A percentile compares a stretch with the other conserved stretches of the same genome.
These are phyloP conservation scores for Candida boidinii DNA, from an alignment of 805 yeast species.

Conservation along the genomic window DNA sequence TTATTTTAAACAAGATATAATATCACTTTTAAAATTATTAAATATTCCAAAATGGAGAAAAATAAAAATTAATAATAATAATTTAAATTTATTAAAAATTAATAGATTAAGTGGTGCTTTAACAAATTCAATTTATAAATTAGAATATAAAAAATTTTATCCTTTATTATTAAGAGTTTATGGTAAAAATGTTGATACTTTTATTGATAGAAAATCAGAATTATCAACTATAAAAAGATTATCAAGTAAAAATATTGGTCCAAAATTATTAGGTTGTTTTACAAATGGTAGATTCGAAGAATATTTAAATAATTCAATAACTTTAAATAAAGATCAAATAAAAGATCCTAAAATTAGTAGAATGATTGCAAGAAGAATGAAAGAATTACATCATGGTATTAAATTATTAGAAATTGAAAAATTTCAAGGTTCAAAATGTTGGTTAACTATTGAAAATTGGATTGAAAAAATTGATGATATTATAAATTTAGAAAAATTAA, in stretches of 20 bases:
- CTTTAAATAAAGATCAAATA: slow-evolving; percentile 67
- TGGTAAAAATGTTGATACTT: slow-evolving; percentile 78
- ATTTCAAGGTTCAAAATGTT: slow-evolving; percentile 53
- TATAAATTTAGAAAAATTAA: slow-evolving; percentile 29
- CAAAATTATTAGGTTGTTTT: slow-evolving; percentile 81
- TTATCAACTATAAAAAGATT: slow-evolving; percentile 64
- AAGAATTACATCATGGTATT: slow-evolving; percentile 81
- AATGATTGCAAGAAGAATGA: slow-evolving; percentile 93
- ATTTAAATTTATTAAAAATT: slow-evolving; percentile 39
- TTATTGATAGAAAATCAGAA: slow-evolving; percentile 83
- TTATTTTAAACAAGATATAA: slow-evolving; percentile 75
- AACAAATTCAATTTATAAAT: slow-evolving; percentile 81
- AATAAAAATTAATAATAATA: slow-evolving; percentile 26
- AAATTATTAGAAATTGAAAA: slow-evolving; percentile 51
- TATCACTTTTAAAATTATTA: slow-evolving; percentile 54
- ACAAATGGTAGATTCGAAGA: slow-evolving; percentile 92
- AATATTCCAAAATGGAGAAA: slow-evolving; percentile 75
- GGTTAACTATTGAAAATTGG: slow-evolving; percentile 75
- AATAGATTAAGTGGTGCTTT: slow-evolving; percentile 83
- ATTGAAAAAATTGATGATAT: slow-evolving; percentile 33
- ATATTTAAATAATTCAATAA: slow-evolving; percentile 72
- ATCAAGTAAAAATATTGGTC: slow-evolving; percentile 76
- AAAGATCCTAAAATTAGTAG: slow-evolving; percentile 68
- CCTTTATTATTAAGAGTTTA: slow-evolving; percentile 75
- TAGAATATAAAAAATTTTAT: slow-evolving; percentile 34